phyloP scores from a whole-genome alignment of 2,329 filamentous ascomycete species.

The Apiospora marii region DNA sequence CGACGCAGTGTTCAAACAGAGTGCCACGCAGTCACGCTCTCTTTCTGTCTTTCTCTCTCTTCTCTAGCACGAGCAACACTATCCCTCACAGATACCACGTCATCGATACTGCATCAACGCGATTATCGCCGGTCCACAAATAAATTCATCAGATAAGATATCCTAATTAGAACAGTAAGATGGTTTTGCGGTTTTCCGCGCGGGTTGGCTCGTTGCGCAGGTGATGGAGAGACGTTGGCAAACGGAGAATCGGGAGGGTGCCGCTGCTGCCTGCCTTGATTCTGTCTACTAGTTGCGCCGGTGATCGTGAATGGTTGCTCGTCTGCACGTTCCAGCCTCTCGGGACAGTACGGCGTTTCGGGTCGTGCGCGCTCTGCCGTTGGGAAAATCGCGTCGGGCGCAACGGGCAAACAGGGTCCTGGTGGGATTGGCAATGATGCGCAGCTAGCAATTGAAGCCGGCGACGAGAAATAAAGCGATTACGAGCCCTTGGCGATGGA shows the following conservation, averaged over 20 bases:
- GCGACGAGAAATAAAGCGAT: neutral
- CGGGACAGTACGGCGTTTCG: conserved; percentile 18
- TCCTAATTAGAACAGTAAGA: conserved; percentile 19
- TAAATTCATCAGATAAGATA: conserved; percentile 22
- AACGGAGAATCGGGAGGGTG: neutral
- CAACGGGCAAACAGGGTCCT: conserved; percentile 10
- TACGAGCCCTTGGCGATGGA: neutral
- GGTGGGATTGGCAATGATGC: conserved; percentile 1
- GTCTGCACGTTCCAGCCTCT: conserved; percentile 19
- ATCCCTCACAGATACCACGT: conserved; percentile 23
- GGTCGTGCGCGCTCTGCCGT: conserved; percentile 12
- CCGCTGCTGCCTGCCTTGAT: conserved; percentile 17
- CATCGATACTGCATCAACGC: conserved; percentile 25
- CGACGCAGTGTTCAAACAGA: neutral
- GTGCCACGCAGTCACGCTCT: conserved; percentile 25
- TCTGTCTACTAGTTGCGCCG: conserved; percentile 10
- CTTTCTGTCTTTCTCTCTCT: conserved; percentile 10
- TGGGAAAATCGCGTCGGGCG: conserved; percentile 20
- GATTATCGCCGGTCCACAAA: conserved; percentile 22
- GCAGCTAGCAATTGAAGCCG: conserved; percentile 11
- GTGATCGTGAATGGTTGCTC: conserved; percentile 16
- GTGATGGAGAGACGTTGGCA: conserved; percentile 10
- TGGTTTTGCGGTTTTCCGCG: neutral
- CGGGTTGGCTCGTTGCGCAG: conserved; percentile 9
- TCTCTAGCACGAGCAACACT: conserved; percentile 21